Conservation (phyloP, 768 basidiomycete species). For the Nevesoporus exiguus region DNA sequence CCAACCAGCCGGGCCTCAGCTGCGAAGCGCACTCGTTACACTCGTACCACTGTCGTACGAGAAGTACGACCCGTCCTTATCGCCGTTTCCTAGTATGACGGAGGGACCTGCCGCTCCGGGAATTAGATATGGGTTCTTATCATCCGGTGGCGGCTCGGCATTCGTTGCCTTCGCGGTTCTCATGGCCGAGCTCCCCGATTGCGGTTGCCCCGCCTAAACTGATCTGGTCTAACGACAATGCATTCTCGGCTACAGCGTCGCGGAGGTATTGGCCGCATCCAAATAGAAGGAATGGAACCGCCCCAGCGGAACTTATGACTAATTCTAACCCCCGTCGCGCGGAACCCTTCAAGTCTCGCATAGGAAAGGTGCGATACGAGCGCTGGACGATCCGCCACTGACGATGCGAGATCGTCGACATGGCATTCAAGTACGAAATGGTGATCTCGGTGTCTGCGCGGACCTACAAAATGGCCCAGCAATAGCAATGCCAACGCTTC, state of each 20-base stretch:
- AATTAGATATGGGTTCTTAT: slow-evolving; percentile 4
- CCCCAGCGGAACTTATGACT: background rate
- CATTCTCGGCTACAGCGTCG: background rate
- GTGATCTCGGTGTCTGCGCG: background rate
- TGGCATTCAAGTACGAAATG: background rate
- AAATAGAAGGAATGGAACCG: background rate
- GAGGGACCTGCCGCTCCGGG: slow-evolving; percentile 1
- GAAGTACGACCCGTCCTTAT: background rate
- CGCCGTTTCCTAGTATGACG: slow-evolving; percentile 12
- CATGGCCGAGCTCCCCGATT: slow-evolving; percentile 12
- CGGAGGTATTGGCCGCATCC: background rate
- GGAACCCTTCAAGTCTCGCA: background rate
- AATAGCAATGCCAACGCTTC: too few species aligned
- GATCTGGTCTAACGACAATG: background rate
- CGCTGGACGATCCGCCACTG: slow-evolving; percentile 15
- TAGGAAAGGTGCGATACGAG: background rate
- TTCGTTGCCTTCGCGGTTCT: slow-evolving; percentile 14
- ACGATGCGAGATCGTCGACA: slow-evolving; percentile 13
- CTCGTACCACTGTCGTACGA: slow-evolving; percentile 8
- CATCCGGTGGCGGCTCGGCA: slow-evolving; percentile 13
- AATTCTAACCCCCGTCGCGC: background rate
- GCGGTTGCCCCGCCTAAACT: background rate
- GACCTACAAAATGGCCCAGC: background rate
- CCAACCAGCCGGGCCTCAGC: slow-evolving; percentile 2
- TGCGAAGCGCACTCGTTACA: slow-evolving; percentile 4